Percentiles rank a stretch among this genome's conserved stretches.
These are phyloP conservation scores for Phialocephala subalpina DNA, from an alignment of 2,329 filamentous ascomycete species.

Conservation along the genomic window DNA sequence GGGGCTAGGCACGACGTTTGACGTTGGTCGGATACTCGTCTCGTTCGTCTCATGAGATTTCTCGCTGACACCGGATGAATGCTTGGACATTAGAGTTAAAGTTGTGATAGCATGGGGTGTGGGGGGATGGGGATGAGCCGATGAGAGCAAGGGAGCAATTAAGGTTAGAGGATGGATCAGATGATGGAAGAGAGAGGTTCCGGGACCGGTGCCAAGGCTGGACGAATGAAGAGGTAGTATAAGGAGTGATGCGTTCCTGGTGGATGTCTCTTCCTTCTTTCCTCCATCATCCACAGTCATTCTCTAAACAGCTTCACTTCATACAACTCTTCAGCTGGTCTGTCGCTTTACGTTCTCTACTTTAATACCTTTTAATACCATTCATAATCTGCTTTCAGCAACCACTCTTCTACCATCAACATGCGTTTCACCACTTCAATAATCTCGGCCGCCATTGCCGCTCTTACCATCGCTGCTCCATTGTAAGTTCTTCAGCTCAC, in stretches of 20 bases:
- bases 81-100: constrained; percentile 17
- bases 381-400: constrained; percentile 14
- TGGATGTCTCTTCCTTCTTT: constrained; percentile 11
- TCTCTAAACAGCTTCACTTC: constrained; percentile 18
- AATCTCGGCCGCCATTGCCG: constrained; percentile 19
- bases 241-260: constrained; percentile 13
- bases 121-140: background rate
- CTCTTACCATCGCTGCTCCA: constrained; percentile 19
- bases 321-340: constrained; percentile 24
- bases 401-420: constrained; percentile 15
- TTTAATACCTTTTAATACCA: constrained; percentile 18
- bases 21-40: constrained; percentile 23
- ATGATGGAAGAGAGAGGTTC: constrained; percentile 12
- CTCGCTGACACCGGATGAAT: constrained; percentile 21
- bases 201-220: constrained; percentile 16
- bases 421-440: constrained; percentile 25
- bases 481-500: constrained; percentile 1
- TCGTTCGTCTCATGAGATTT: constrained; percentile 21
- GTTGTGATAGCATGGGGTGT: constrained; percentile 7
- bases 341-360: constrained; percentile 20
- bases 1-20: constrained; percentile 12
- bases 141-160: constrained; percentile 4
- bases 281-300: constrained; percentile 22
- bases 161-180: constrained; percentile 24
- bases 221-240: constrained; percentile 22